Base-by-base conservation (phyloP, 805 yeast species). In the Candida sonorensis region DNA sequence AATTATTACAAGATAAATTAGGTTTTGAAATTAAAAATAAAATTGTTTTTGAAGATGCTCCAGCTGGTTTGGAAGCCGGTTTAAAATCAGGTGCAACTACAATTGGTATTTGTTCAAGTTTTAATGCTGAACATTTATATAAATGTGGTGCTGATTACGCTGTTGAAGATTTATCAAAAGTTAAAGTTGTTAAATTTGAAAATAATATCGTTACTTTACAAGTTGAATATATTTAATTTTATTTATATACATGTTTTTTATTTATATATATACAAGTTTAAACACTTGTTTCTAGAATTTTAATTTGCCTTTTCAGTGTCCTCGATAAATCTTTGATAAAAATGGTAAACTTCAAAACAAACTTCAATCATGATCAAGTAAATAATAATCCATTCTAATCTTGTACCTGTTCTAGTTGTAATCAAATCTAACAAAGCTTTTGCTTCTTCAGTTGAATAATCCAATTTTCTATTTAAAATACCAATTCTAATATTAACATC, bases 321-420 rank as follows among this genome's bases (percentile, higher is more conserved):
- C 3, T 52, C 52, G 7, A 38, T 37, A 18, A 48, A 70, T 27
- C 74, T 61, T 43, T 80, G 87, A 42, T 72, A 73, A 31, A 83
- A 81, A 49, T 84, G 94, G 44, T 76, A 72, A 1, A 75, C 60
- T 53, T 88, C 97, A 53, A 87, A 83, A 17, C 78, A 63, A 11
- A 88, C 95, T 51, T 88, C 97, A 30, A 88, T 75, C 69, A 82
- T 68, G 39, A 88, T 88, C 44, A 88, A 64, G 17, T 77, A 65
- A 33, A 88, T 85, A 45, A 88, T 86, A 53, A 86, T 81, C 94
- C 94, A 83, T 53, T 88, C 97, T 27, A 88, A 61, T 14, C 86
- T 62, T 3, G 84, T 70, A 21, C 90, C 70, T 38, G 81, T 82
- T 44, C 77, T 75, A 45, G 87, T 95, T 35, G 77, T 81, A 38